Conservation (phyloP, 169 alveolate species). For the Plasmodium adleri region DNA sequence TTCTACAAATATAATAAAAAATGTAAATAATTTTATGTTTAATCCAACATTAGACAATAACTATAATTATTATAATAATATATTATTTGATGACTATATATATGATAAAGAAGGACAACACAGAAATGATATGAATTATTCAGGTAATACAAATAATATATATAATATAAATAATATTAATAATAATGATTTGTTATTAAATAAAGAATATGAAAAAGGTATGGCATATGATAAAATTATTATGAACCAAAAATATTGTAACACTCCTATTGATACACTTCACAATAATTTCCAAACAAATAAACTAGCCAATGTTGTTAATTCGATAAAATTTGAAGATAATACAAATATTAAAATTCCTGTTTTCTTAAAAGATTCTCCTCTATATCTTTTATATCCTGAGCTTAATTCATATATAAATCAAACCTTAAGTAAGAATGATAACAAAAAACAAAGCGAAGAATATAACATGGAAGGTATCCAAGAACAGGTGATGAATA, state of each 20-base stretch:
- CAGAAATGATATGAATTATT: neutral
- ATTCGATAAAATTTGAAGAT: conserved; percentile 42
- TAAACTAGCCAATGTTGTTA: conserved; percentile 32
- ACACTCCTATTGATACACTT: conserved; percentile 23
- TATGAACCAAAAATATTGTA: conserved; percentile 6
- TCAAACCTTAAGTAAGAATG: too few species aligned
- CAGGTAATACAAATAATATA: neutral
- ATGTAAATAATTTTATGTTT: conserved; percentile 6
- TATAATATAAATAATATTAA: neutral
- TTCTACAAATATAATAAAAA: conserved; percentile 43
- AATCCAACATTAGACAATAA: neutral
- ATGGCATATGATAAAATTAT: conserved; percentile 31
- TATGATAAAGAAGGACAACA: neutral
- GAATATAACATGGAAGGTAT: neutral
- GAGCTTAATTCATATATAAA: conserved; percentile 1
- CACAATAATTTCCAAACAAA: conserved; percentile 40
- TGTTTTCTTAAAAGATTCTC: conserved; percentile 24
- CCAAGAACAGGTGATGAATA: neutral
- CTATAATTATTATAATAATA: neutral
- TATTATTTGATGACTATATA: neutral
- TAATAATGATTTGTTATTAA: neutral
- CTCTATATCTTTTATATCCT: conserved; percentile 41
- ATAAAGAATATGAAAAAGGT: conserved; percentile 17
- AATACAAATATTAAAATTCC: conserved; percentile 43
- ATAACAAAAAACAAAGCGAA: neutral